Evolutionary conservation across 2,329 filamentous ascomycete genomes (phyloP).

Genomic region (Colletotrichum sp.): DNA sequence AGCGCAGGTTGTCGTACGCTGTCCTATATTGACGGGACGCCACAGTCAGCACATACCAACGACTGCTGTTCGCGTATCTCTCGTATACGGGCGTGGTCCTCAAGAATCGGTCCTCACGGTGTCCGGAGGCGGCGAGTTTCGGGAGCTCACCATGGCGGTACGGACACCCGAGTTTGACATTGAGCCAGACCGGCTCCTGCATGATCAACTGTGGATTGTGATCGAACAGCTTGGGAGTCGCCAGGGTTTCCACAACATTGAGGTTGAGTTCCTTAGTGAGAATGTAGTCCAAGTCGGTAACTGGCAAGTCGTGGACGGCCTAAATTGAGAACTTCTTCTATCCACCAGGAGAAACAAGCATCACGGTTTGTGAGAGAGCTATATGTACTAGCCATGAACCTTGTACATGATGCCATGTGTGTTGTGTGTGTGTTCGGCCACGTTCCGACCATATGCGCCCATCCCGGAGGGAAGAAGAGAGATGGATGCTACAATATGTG

Average conservation of each 20-base stretch:
- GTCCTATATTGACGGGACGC: neutral
- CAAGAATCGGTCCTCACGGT: conserved; percentile 68
- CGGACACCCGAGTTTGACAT: conserved; percentile 78
- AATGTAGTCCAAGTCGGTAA: conserved; percentile 45
- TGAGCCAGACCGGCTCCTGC: conserved; percentile 61
- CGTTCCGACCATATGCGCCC: neutral
- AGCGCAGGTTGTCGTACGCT: conserved; percentile 57
- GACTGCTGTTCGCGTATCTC: conserved; percentile 66
- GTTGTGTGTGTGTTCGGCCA: neutral
- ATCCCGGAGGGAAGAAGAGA: neutral
- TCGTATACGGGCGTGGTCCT: conserved; percentile 76
- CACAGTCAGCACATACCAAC: conserved; percentile 28
- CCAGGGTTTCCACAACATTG: conserved; percentile 46
- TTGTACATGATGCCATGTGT: neutral
- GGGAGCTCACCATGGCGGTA: conserved; percentile 69
- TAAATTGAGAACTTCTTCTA: neutral
- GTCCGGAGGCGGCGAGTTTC: conserved; percentile 76
- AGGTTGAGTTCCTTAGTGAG: conserved; percentile 58
- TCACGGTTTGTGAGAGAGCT: neutral
- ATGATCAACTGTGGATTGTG: conserved; percentile 76
- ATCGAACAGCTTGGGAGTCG: conserved; percentile 77
- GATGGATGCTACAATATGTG: neutral
- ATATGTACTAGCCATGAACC: neutral
- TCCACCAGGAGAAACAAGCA: neutral
- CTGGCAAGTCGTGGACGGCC: conserved; percentile 42